Conservation (phyloP, 805 yeast species). For the Lachancea lanzarotensis region DNA sequence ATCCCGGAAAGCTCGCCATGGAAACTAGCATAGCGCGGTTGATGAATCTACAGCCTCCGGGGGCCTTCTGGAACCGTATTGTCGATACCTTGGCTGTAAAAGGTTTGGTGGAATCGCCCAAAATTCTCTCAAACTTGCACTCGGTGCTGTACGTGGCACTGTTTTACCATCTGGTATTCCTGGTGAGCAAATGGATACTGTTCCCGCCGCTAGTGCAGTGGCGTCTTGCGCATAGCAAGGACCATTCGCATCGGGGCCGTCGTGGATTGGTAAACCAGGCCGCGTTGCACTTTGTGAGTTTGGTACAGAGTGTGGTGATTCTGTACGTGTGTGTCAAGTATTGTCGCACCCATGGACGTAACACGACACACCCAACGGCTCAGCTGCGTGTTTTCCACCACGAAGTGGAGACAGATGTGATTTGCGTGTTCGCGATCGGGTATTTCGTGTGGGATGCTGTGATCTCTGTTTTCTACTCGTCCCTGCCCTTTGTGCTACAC, state of each 20-base stretch:
- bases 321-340: constrained; percentile 35
- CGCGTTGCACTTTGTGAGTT: constrained; percentile 65
- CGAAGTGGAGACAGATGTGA: constrained; percentile 21
- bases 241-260: constrained; percentile 10
- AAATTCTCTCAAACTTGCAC: constrained; percentile 24
- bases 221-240: constrained; percentile 11
- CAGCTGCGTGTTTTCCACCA: constrained; percentile 24
- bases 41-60: constrained; percentile 1
- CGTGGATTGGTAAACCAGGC: constrained; percentile 23
- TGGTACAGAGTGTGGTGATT: constrained; percentile 72
- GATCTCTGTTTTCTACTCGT: constrained; percentile 53
- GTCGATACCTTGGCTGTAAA: constrained; percentile 14
- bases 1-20: background rate
- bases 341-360: constrained; percentile 11
- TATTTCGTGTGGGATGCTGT: constrained; percentile 81
- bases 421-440: constrained; percentile 48
- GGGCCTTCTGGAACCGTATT: constrained; percentile 5
- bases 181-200: constrained; percentile 23
- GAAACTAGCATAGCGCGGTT: constrained; percentile 2
- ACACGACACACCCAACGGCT: constrained; percentile 15
- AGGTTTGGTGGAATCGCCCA: constrained; percentile 16
- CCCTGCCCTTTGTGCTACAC: constrained; percentile 60
- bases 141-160: constrained; percentile 26
- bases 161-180: constrained; percentile 27
- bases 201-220: constrained; percentile 23